These are phyloP conservation scores for Plectosphaerella sp. DNA, from an alignment of 2,329 filamentous ascomycete genomes.

Conservation along the genomic window DNA sequence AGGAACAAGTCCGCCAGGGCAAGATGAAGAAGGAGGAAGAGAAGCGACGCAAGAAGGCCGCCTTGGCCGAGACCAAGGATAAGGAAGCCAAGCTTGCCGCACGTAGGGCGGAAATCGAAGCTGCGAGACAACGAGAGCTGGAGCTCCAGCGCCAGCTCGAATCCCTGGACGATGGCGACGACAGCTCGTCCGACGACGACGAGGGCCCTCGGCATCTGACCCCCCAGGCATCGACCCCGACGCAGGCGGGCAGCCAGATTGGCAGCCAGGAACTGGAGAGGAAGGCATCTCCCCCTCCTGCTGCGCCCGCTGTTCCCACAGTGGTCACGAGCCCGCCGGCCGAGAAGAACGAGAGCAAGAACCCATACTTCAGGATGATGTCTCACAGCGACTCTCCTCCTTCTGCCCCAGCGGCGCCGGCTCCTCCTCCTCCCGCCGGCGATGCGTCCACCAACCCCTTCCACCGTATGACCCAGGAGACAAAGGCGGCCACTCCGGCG, in stretches of 20 bases:
- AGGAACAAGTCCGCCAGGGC: constrained; percentile 89
- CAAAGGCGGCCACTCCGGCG: constrained; percentile 35
- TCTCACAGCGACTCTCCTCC: constrained; percentile 56
- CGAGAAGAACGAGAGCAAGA: constrained; percentile 73
- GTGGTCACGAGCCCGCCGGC: constrained; percentile 49
- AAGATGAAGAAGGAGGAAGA: constrained; percentile 97
- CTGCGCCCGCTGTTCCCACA: constrained; percentile 45
- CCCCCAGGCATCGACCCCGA: constrained; percentile 56
- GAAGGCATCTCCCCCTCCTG: constrained; percentile 44
- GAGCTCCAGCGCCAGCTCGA: constrained; percentile 87
- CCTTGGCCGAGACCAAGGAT: constrained; percentile 78
- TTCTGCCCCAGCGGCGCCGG: constrained; percentile 35
- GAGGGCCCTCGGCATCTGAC: constrained; percentile 70
- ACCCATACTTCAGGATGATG: constrained; percentile 92
- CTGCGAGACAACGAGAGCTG: constrained; percentile 81
- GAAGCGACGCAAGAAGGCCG: constrained; percentile 87
- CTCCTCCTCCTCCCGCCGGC: constrained; percentile 28
- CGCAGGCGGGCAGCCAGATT: constrained; percentile 44
- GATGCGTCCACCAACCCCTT: constrained; percentile 90
- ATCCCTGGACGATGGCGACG: constrained; percentile 64
- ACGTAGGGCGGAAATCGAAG: constrained; percentile 87
- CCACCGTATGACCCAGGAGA: constrained; percentile 74
- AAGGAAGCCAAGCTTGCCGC: constrained; percentile 81
- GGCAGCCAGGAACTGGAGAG: constrained; percentile 52
- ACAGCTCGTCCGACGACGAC: constrained; percentile 73